Base-by-base conservation (phyloP, 768 basidiomycete genomes). In the Favolaschia claudopus region DNA sequence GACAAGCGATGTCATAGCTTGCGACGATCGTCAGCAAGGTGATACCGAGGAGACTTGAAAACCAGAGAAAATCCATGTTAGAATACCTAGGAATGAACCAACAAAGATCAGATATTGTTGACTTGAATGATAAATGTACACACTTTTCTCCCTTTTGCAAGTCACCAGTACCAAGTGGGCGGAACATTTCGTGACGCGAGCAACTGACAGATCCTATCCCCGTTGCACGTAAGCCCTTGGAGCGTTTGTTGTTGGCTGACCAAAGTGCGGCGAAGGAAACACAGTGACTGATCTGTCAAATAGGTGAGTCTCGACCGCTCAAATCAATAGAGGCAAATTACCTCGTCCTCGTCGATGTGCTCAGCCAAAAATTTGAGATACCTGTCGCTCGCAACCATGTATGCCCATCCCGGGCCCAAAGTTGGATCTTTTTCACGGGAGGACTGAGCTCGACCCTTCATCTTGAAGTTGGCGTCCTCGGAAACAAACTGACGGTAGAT, bases 1-100 rank as follows among this genome's bases (percentile, higher is more conserved):
- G 70, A 33, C 70, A 72, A 1, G 60, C 67, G 29, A 72, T 72
- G 59, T 72, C 70, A 43, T 72, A 72, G 17, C 59, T 58, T 4
- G 51, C 55, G 7, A 64, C 19, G 9, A 61, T 48, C 2, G 34
- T 42, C 15, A 40, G 28, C 4, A 64, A 9, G 0, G 27, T 14
- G 5, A 50, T 31, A 15, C 27, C 43, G 20, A 52, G 24, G 28
- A 64, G 5, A 25, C 29, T 44, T 2, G 60, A 64, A 9, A 61
- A 39, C 4, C 60, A 62, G 1, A 70, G 28, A 28, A 50, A 70
- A 34, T 70, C 69, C 48, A 68, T 68, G 34, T 69, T 69, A 4
- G 54, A 44, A 36, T 66, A 69, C n/a, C 68, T 69, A 42, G 37
- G 24, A 15, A n/a, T n/a, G n/a, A n/a, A n/a, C n/a, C n/a, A n/a